phyloP scores from a whole-genome alignment of 495 filamentous ascomycete species.

The Glutinoglossum americanum region DNA sequence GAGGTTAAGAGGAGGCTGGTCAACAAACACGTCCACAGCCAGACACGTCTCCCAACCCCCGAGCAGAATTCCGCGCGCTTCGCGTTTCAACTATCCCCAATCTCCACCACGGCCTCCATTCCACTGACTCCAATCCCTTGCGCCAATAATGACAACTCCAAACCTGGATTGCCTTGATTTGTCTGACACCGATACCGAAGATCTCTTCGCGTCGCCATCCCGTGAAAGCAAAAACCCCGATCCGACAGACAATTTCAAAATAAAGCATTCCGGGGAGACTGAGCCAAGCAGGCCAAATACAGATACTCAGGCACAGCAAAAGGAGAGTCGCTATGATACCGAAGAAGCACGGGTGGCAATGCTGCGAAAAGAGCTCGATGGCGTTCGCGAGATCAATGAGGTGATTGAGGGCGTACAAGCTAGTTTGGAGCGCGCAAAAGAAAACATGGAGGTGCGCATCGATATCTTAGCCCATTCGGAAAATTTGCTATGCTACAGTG shows the following conservation, averaged over 20 bases:
- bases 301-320: slow-evolving; percentile 25
- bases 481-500: neutral
- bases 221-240: slow-evolving; percentile 8
- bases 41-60: neutral
- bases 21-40: neutral
- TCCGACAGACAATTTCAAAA: neutral
- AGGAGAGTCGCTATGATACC: slow-evolving; percentile 37
- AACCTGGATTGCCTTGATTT: slow-evolving; percentile 30
- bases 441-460: slow-evolving; percentile 66
- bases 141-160: slow-evolving; percentile 10
- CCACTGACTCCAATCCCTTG: neutral
- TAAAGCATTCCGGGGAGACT: slow-evolving; percentile 10
- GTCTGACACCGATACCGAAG: slow-evolving; percentile 43
- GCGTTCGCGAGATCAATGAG: slow-evolving; percentile 63
- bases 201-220: slow-evolving; percentile 54
- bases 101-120: neutral
- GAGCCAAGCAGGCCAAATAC: slow-evolving; percentile 12
- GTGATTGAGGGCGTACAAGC: slow-evolving; percentile 67
- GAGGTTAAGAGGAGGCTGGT: neutral
- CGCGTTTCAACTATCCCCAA: neutral
- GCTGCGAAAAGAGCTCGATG: slow-evolving; percentile 57
- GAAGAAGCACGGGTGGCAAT: slow-evolving; percentile 51
- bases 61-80: neutral
- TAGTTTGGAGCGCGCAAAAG: slow-evolving; percentile 58
- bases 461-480: neutral